Conservation (phyloP, 768 basidiomycete species). For the Rhodosporidiobolus sp. region DNA sequence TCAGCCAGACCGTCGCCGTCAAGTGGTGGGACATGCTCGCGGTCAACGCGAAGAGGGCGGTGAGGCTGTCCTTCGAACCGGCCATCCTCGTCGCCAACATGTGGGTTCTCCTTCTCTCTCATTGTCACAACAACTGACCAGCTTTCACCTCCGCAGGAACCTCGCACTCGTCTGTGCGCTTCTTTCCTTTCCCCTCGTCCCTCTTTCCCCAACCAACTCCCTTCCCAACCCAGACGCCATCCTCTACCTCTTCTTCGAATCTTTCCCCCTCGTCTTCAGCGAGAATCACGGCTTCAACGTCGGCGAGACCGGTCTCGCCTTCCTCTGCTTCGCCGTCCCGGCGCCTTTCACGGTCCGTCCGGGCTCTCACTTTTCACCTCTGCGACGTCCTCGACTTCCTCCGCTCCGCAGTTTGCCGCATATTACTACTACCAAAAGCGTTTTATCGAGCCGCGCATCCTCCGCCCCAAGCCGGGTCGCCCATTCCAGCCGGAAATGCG, state of each 20-base stretch:
- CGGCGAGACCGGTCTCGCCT: slow-evolving; percentile 38
- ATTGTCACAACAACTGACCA: no score
- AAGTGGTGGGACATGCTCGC: not conserved
- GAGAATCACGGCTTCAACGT: slow-evolving; percentile 41
- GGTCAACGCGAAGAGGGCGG: slow-evolving; percentile 39
- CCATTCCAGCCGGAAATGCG: no score
- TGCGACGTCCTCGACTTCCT: no score
- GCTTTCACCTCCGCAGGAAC: not conserved
- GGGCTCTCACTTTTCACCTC: no score
- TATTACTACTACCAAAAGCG: no score
- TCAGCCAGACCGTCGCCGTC: slow-evolving; percentile 7
- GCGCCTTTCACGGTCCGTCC: no score
- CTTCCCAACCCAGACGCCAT: not conserved
- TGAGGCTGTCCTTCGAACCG: not conserved
- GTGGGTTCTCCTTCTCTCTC: not conserved
- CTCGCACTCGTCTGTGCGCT: not conserved
- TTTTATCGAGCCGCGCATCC: no score
- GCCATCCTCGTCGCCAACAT: no score
- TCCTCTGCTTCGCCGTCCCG: slow-evolving; percentile 41
- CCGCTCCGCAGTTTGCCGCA: no score
- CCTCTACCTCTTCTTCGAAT: slow-evolving; percentile 42
- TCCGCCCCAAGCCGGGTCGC: no score
- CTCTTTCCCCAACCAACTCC: no score
- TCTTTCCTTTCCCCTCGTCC: no score
- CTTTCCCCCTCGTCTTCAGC: slow-evolving; percentile 46